Percentiles rank a stretch among this genome's conserved stretches.
Conservation (phyloP, 179 eudicot genomes). For the Heliamphora pulchella region DNA sequence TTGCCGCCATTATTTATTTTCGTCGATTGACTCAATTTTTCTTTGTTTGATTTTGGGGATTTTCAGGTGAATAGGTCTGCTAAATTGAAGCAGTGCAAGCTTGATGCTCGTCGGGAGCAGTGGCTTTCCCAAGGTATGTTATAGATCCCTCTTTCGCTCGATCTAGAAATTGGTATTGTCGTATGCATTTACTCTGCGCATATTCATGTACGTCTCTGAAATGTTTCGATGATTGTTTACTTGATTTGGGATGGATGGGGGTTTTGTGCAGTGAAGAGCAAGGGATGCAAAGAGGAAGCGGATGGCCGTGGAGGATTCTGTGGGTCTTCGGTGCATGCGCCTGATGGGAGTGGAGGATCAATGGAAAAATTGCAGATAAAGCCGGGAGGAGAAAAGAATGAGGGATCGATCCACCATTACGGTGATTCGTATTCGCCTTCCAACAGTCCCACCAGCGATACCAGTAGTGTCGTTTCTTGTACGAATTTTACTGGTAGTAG, state of each 20-base stretch:
- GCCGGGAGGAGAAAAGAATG: slow-evolving; percentile 31
- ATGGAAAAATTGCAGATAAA: slow-evolving; percentile 34
- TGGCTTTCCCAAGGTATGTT: slow-evolving; percentile 85
- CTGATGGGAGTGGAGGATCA: slow-evolving; percentile 20
- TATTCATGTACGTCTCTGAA: background rate
- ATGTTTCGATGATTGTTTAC: background rate
- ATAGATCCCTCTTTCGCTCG: slow-evolving; percentile 17
- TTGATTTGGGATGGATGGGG: slow-evolving; percentile 16
- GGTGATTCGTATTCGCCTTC: slow-evolving; percentile 51
- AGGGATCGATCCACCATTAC: slow-evolving; percentile 28
- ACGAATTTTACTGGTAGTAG: slow-evolving; percentile 45
- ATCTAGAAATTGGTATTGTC: background rate
- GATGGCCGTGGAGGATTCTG: slow-evolving; percentile 21
- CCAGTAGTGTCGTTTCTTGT: slow-evolving; percentile 40
- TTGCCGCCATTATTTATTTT: background rate
- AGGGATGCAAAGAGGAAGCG: slow-evolving; percentile 37
- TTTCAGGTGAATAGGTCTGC: slow-evolving; percentile 71
- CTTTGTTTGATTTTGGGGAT: background rate
- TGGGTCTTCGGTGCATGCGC: slow-evolving; percentile 17
- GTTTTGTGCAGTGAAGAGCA: slow-evolving; percentile 43
- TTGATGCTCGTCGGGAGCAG: slow-evolving; percentile 88
- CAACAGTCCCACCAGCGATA: slow-evolving; percentile 47
- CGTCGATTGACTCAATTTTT: background rate
- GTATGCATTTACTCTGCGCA: background rate
- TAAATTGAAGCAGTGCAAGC: slow-evolving; percentile 87